Conservation (phyloP, 805 yeast genomes). For the Cyberlindnera mrakii region DNA sequence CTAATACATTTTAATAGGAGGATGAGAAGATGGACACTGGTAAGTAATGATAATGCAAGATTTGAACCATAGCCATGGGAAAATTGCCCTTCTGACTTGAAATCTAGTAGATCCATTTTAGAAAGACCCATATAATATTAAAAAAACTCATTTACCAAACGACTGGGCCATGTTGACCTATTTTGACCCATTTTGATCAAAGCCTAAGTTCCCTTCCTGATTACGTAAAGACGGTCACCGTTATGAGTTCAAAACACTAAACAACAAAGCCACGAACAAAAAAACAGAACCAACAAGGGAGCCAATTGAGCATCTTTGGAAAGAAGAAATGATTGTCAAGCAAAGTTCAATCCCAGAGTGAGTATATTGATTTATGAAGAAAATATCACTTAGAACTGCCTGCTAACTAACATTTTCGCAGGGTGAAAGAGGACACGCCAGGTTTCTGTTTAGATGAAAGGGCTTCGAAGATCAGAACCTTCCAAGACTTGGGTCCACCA, state of each 20-base stretch:
- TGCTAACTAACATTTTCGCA: conserved; percentile 19
- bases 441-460: conserved; percentile 62
- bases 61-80: too few species aligned
- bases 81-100: too few species aligned
- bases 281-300: neutral
- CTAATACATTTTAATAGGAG: conserved; percentile 12
- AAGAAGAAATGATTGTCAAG: conserved; percentile 28
- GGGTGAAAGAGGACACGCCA: conserved; percentile 51
- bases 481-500: conserved; percentile 69
- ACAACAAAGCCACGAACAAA: too few species aligned
- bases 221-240: too few species aligned
- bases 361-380: conserved; percentile 16
- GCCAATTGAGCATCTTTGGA: neutral
- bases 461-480: conserved; percentile 49
- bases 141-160: neutral
- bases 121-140: too few species aligned
- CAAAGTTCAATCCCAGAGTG: conserved; percentile 64
- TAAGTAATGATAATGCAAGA: conserved; percentile 1
- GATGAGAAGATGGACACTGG: conserved; percentile 20
- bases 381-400: neutral
- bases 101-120: too few species aligned
- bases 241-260: too few species aligned
- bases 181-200: neutral
- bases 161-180: neutral
- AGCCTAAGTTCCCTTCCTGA: too few species aligned